Evolutionary conservation across 2,329 filamentous ascomycete genomes (phyloP), one percentile per base, ranked within the genome.

Genomic region (Teratosphaeria epicoccoides): DNA sequence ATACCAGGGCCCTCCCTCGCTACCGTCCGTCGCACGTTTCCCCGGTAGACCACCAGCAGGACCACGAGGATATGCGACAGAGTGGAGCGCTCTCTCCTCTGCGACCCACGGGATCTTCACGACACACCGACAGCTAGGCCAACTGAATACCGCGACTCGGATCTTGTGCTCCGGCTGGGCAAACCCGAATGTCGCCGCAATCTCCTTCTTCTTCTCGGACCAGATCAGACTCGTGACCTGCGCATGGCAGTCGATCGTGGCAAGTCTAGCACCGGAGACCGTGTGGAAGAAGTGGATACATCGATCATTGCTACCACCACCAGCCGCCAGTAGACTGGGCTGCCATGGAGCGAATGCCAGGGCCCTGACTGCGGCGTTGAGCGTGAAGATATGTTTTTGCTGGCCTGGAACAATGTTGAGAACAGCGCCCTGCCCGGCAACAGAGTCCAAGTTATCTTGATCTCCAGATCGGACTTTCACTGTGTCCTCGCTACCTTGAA

Each of bases 271-370:
- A 4, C 91, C 93, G 0, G 89, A 90, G 20, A 78, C 77, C 0
- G 88, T 86, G 68, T 97, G 90, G 69, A 86, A 96, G 73, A 98
- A 98, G 70, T 95, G 90, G 52, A 98, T 95, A 67, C 88, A 88
- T 61, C 88, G 88, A 71, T 98, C 91, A 63, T 94, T 95, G 45
- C 87, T 91, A 23, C 93, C 93, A 37, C 93, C 91, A 2, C 93
- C 89, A 1, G 91, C 94, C 12, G 93, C 93, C 37, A 98, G 71
- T 4, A 98, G 77, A 3, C 85, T 86, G 23, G 86, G 81, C 52
- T 91, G 86, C 91, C 90, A 98, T 0, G 93, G 91, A 57, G 91
- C 95, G 69, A 97, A 97, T 1, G 93, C 89, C 60, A 97, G 93
- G 26, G 93, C 93, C 69, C 98, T 98, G 59, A 97, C 87, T 2